A percentile compares a stretch with the other conserved stretches of the same genome.
These are phyloP conservation scores for Trypanosoma platydactyli DNA, from an alignment of 208 protist species.

Conservation along the genomic window DNA sequence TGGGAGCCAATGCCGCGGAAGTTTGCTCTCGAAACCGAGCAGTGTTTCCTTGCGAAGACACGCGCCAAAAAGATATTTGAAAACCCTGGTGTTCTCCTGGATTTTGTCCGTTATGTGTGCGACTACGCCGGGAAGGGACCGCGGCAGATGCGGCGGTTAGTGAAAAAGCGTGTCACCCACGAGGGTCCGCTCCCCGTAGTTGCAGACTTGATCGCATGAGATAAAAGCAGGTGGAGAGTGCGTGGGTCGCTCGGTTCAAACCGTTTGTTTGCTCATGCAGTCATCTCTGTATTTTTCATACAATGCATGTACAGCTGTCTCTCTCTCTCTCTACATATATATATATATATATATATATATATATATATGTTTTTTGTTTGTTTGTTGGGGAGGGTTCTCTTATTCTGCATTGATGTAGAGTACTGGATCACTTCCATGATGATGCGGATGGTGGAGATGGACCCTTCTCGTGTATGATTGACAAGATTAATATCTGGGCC, in stretches of 20 bases:
- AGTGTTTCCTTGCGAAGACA: slow-evolving; percentile 68
- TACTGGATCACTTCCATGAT: too few species aligned
- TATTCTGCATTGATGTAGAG: too few species aligned
- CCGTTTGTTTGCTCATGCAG: too few species aligned
- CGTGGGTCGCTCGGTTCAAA: background rate
- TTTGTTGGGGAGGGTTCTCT: too few species aligned
- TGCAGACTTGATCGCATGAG: slow-evolving; percentile 27
- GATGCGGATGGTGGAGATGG: too few species aligned
- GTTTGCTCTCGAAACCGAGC: slow-evolving; percentile 60
- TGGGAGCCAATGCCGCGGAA: slow-evolving; percentile 78
- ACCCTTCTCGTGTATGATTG: too few species aligned
- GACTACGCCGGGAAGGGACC: slow-evolving; percentile 84
- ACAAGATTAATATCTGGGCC: too few species aligned
- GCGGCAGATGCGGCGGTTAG: slow-evolving; percentile 63
- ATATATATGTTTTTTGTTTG: too few species aligned
- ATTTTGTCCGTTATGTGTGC: slow-evolving; percentile 55
- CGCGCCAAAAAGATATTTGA: slow-evolving; percentile 51
- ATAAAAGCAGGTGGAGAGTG: slow-evolving; percentile 17
- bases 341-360: too few species aligned
- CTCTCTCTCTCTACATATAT: too few species aligned
- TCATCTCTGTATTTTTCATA: too few species aligned
- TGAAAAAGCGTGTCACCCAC: slow-evolving; percentile 57
- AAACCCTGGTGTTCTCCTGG: slow-evolving; percentile 42
- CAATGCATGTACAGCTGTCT: too few species aligned
- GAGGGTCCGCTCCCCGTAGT: slow-evolving; percentile 33